A percentile compares a stretch with the other conserved stretches of the same genome.
Evolutionary conservation across 2,329 filamentous ascomycete species (phyloP).

Genomic region (Intubia oerlemansii): DNA sequence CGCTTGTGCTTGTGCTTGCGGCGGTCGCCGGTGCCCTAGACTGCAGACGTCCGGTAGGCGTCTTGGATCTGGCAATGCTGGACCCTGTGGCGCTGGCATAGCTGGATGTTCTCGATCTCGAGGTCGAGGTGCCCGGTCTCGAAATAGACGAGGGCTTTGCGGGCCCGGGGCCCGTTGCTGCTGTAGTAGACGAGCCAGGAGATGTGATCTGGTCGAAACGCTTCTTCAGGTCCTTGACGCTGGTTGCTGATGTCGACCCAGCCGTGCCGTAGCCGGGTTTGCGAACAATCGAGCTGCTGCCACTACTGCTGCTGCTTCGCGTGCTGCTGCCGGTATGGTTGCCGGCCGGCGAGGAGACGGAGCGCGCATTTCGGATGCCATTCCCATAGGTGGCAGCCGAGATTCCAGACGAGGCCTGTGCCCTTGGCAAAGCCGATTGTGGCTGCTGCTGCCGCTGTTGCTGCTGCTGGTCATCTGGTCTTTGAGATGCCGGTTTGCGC

Average conservation of each 20-base stretch:
- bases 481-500: constrained; percentile 17
- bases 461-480: constrained; percentile 8
- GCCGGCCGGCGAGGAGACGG: constrained; percentile 32
- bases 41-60: constrained; percentile 1
- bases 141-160: constrained; percentile 10
- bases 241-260: constrained; percentile 20
- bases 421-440: background rate
- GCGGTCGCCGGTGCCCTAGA: background rate
- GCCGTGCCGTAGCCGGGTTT: background rate
- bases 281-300: no score
- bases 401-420: constrained; percentile 16
- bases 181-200: constrained; percentile 6
- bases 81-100: constrained; percentile 11
- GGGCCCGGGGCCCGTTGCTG: background rate
- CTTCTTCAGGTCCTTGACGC: constrained; percentile 61
- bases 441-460: background rate
- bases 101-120: constrained; percentile 1
- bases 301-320: background rate
- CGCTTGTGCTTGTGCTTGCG: background rate
- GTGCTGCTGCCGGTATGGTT: constrained; percentile 8
- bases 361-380: constrained; percentile 24
- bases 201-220: constrained; percentile 45
- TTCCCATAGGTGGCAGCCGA: constrained; percentile 18
- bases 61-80: constrained; percentile 7
- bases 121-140: no score